Conservation (phyloP, 2,329 filamentous ascomycete species). For the Aciculosporium take region DNA sequence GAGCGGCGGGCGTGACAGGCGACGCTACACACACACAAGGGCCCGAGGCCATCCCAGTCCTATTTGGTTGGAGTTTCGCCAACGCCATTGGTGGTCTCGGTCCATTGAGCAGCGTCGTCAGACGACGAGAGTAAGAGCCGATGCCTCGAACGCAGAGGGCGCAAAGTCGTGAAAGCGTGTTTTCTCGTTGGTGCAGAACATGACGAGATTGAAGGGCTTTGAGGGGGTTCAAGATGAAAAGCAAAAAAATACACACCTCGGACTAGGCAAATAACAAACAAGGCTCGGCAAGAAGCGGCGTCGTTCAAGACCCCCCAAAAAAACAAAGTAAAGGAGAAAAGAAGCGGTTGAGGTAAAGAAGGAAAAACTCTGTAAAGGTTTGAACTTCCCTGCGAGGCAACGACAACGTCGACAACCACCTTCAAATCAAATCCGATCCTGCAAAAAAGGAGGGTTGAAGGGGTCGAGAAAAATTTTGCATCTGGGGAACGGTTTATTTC, state of each 20-base stretch:
- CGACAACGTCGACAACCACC: conserved; percentile 8
- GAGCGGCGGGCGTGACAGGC: background rate
- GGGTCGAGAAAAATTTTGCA: conserved; percentile 4
- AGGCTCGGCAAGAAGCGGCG: background rate
- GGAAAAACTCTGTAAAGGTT: background rate
- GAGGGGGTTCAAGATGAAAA: background rate
- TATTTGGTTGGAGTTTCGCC: background rate
- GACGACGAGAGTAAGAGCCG: too few relatives aligned
- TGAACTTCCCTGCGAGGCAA: conserved; percentile 5
- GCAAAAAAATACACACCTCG: conserved; percentile 3
- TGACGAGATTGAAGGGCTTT: background rate
- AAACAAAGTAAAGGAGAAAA: background rate
- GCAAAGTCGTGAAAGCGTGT: conserved; percentile 4
- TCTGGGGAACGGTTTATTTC: conserved; percentile 3
- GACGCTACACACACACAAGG: background rate
- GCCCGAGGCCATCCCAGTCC: background rate
- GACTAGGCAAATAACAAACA: conserved; percentile 1
- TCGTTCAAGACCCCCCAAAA: too few relatives aligned
- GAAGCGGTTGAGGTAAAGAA: background rate
- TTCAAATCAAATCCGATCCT: conserved; percentile 5
- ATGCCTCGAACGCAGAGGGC: background rate
- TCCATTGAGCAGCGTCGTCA: background rate
- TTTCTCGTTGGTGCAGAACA: conserved; percentile 1
- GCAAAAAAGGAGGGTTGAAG: conserved; percentile 4
- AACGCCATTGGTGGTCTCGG: background rate